phyloP scores from a whole-genome alignment of 257 asterid species.

The Nicotiana attenuata region DNA sequence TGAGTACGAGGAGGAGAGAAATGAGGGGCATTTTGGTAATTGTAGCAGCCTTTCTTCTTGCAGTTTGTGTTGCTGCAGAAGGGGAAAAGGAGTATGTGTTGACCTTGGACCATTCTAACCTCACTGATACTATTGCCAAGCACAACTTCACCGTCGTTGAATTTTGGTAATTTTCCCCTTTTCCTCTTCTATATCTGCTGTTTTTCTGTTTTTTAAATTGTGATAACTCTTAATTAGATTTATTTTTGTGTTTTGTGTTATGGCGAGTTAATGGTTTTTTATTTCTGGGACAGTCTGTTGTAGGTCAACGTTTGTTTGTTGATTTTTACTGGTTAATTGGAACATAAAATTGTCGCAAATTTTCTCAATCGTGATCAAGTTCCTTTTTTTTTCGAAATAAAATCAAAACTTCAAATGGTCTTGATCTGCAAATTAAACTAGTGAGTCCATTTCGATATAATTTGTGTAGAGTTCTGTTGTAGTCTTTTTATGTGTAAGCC shows the following conservation, averaged over 20 bases:
- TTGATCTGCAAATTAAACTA: background rate
- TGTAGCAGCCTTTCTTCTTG: constrained; percentile 18
- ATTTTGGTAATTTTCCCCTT: constrained; percentile 42
- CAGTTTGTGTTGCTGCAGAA: constrained; percentile 20
- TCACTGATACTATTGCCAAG: constrained; percentile 59
- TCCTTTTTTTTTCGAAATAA: too few species aligned
- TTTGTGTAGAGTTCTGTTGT: background rate
- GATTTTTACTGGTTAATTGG: background rate
- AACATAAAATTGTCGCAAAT: background rate
- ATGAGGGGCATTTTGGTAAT: constrained; percentile 20
- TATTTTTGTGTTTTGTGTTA: background rate
- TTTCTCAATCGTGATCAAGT: too few species aligned
- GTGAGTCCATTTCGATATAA: background rate
- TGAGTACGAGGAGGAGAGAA: background rate
- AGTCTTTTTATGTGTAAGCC: too few species aligned
- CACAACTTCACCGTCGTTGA: constrained; percentile 62
- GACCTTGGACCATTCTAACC: constrained; percentile 64
- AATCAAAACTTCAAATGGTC: background rate
- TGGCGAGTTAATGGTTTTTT: background rate
- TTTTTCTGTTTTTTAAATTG: background rate
- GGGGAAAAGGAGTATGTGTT: constrained; percentile 53
- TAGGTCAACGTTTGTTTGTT: background rate
- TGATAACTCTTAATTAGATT: background rate
- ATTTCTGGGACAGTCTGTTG: background rate
- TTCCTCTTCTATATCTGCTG: background rate